Evolutionary conservation across 352 stramenopile species (phyloP).

Genomic region (Halophytophthora batemanensis): DNA sequence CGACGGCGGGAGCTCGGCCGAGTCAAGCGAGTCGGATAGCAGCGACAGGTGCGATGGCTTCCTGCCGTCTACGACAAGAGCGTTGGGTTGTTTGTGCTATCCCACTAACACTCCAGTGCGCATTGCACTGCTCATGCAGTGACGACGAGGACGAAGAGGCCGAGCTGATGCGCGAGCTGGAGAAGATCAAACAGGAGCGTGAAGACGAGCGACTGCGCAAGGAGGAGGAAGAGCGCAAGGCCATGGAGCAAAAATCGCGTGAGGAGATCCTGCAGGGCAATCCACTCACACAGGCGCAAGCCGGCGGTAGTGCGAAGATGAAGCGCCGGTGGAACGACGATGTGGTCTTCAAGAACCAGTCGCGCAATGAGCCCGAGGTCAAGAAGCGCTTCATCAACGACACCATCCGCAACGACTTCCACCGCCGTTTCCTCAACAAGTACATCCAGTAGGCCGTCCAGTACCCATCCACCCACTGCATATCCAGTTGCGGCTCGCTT

Average conservation of each 20-base stretch:
- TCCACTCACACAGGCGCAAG: constrained; percentile 75
- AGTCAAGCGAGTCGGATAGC: constrained; percentile 68
- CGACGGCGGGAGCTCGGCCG: constrained; percentile 67
- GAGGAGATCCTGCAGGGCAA: constrained; percentile 95
- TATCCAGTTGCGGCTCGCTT: no score
- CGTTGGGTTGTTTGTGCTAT: background rate
- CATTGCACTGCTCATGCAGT: background rate
- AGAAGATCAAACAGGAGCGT: constrained; percentile 97
- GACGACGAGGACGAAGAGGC: constrained; percentile 97
- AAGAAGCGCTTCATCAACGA: constrained; percentile 99
- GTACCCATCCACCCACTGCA: background rate
- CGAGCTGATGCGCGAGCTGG: constrained; percentile 95
- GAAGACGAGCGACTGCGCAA: constrained; percentile 91
- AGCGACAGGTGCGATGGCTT: constrained; percentile 41
- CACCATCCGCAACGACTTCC: constrained; percentile 99
- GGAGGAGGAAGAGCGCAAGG: constrained; percentile 80
- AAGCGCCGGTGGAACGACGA: constrained; percentile 99
- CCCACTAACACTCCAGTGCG: background rate
- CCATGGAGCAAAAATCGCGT: constrained; percentile 75
- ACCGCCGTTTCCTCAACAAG: constrained; percentile 98
- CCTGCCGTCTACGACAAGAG: background rate
- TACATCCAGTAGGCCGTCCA: constrained; percentile 76
- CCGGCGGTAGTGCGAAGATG: constrained; percentile 57
- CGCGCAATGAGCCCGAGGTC: constrained; percentile 91
- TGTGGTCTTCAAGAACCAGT: constrained; percentile 99